A percentile compares a stretch with the other conserved stretches of the same genome.
Evolutionary conservation across 2,329 filamentous ascomycete species (phyloP).

Genomic region (Cladophialophora immunda): DNA sequence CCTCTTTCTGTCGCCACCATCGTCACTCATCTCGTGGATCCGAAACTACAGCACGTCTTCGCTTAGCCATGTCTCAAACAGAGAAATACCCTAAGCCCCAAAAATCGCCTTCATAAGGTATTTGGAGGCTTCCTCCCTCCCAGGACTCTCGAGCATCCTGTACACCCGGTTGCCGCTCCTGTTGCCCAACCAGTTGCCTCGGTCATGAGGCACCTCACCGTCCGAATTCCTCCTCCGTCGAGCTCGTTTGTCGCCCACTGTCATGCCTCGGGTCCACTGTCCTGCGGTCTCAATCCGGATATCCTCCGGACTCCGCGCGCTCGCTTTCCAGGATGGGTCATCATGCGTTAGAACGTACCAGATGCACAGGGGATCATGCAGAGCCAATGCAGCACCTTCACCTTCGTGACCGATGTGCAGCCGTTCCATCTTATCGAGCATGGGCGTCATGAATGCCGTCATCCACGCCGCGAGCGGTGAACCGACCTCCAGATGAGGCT

Average conservation of each 20-base stretch:
- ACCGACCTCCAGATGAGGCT: conserved; percentile 65
- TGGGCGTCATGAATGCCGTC: conserved; percentile 74
- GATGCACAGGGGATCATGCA: conserved; percentile 81
- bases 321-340: conserved; percentile 51
- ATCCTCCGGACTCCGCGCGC: conserved; percentile 72
- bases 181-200: conserved; percentile 76
- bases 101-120: conserved; percentile 32
- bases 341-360: conserved; percentile 75
- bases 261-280: conserved; percentile 95
- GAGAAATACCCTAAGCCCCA: background rate
- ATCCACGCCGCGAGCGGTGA: conserved; percentile 76
- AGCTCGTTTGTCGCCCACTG: conserved; percentile 78
- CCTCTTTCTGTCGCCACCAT: background rate
- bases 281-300: conserved; percentile 88
- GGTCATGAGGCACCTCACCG: conserved; percentile 72
- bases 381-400: conserved; percentile 64
- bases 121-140: conserved; percentile 26
- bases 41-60: background rate
- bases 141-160: conserved; percentile 69
- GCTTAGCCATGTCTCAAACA: background rate
- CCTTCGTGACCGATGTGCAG: conserved; percentile 65
- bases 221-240: conserved; percentile 56
- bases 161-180: conserved; percentile 81
- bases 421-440: conserved; percentile 72
- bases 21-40: background rate